Percentiles rank a stretch among this genome's conserved stretches.
Evolutionary conservation across 345 rosid species (phyloP).

Genomic region (Eucalyptus erythrocorys): DNA sequence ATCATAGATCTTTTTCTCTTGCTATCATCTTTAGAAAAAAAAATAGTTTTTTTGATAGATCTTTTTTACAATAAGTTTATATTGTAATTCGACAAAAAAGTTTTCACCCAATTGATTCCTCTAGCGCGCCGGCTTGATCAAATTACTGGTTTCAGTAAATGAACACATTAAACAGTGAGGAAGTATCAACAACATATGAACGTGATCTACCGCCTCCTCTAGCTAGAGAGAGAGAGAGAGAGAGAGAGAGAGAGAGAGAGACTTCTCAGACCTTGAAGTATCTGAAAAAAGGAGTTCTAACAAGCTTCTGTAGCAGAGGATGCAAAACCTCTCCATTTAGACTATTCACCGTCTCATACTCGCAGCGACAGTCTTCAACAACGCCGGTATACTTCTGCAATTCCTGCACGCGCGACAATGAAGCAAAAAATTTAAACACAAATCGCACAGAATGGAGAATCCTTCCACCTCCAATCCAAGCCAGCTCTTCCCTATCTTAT

Average conservation of each 20-base stretch:
- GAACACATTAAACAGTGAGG: background rate
- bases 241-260: background rate
- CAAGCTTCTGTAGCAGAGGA: constrained; percentile 73
- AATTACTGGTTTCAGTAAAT: background rate
- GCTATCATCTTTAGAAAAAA: background rate
- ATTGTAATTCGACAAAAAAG: background rate
- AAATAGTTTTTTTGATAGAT: background rate
- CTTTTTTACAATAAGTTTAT: background rate
- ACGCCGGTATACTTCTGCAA: constrained; percentile 48
- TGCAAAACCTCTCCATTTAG: constrained; percentile 52
- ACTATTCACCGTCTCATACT: constrained; percentile 65
- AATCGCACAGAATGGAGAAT: background rate
- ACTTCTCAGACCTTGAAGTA: constrained; percentile 63
- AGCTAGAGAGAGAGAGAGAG: background rate
- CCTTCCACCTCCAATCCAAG: background rate
- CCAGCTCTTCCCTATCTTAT: background rate
- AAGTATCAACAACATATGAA: background rate
- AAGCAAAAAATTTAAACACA: background rate
- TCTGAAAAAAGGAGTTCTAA: constrained; percentile 63
- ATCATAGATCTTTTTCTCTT: background rate
- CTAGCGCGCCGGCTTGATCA: background rate
- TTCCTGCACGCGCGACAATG: constrained; percentile 18
- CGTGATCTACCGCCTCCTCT: background rate
- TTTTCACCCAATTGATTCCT: background rate
- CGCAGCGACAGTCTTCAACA: constrained; percentile 87